Base-by-base conservation (phyloP, 1,284 basidiomycete species). In the Rhodofomes roseus region DNA sequence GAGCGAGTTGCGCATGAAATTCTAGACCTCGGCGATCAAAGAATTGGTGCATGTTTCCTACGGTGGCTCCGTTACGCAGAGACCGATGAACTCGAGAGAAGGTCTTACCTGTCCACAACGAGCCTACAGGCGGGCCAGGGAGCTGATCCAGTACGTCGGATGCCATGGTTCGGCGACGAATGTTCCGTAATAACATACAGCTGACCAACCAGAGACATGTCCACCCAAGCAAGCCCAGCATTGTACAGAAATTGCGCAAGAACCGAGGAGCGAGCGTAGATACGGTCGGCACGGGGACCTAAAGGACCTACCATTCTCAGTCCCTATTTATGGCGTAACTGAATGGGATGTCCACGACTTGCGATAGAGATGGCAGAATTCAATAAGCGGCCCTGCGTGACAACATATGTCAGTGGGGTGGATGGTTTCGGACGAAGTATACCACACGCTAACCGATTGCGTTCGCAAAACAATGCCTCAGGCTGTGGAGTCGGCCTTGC, bases 31-130 rank as follows among this genome's bases (percentile, higher is more conserved):
- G 66, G 20, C 55, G 60, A 46, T 65, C 57, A 52, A 63, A 61
- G 56, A 59, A 50, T 20, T 66, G 63, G 1, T 59, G 59, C 23
- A 66, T 53, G 50, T 67, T 66, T 4, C 66, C 66, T 67, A 11
- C 11, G 31, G 48, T 5, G 18, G 23, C 23, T 9, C 23, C 11
- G 51, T 37, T n/a, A 34, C 14, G 11, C 31, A 3, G 20, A 48
- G 6, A 60, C 3, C n/a, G 9, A 56, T 41, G 8, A 31, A 51
- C 14, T 20, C 51, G 29, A n/a, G n/a, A 14, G 22, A 18, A n/a
- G 27, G 23, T 37, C 63, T 34, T 5, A 67, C 66, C 66, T 20
- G 59, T 62, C 43, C 64, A 53, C 63, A 65, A 65, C 31, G 66
- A 66, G 16, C 57, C 51, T 6, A 58, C 56, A 8, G 63, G 56